These are phyloP conservation scores for Capronia coronata DNA, from an alignment of 2,329 filamentous ascomycete genomes.

Conservation along the genomic window DNA sequence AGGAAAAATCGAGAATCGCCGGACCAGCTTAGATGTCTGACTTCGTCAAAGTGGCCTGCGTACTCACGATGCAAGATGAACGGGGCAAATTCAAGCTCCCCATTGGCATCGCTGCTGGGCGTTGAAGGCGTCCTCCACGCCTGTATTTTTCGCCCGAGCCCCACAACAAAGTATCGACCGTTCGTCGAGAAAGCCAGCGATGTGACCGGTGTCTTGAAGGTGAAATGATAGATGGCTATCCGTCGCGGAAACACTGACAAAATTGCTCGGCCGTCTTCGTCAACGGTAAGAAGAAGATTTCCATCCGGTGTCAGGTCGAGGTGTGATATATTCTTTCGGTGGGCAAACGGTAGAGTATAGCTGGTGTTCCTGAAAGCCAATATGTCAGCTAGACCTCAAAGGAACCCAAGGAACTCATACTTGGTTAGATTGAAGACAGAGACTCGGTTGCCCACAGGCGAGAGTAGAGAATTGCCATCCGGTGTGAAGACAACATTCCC, in stretches of 20 bases:
- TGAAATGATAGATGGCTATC: slow-evolving; percentile 87
- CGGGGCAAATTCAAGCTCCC: slow-evolving; percentile 87
- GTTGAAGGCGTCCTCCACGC: slow-evolving; percentile 94
- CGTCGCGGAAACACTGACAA: slow-evolving; percentile 82
- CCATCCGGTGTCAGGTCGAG: slow-evolving; percentile 84
- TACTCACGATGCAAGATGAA: slow-evolving; percentile 85
- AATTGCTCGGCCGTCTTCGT: slow-evolving; percentile 90
- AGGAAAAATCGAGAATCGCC: slow-evolving; percentile 93
- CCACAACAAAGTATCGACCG: slow-evolving; percentile 83
- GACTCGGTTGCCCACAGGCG: slow-evolving; percentile 91
- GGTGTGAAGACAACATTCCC: slow-evolving; percentile 95
- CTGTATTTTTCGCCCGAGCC: slow-evolving; percentile 78
- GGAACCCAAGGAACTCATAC: slow-evolving; percentile 43
- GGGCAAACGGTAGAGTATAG: slow-evolving; percentile 62
- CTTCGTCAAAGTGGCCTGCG: slow-evolving; percentile 78
- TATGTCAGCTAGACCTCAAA: neutral
- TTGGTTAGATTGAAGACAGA: slow-evolving; percentile 95
- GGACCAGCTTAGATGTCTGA: slow-evolving; percentile 88
- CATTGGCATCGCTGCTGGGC: slow-evolving; percentile 69
- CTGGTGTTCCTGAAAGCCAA: slow-evolving; percentile 25
- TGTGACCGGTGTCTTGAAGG: slow-evolving; percentile 77
- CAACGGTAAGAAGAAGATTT: slow-evolving; percentile 85
- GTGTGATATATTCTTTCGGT: slow-evolving; percentile 85
- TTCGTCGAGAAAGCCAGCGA: slow-evolving; percentile 86
- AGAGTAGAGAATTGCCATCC: slow-evolving; percentile 91